Conservation (phyloP, 768 basidiomycete species). For the Rhodocollybia butyracea region DNA sequence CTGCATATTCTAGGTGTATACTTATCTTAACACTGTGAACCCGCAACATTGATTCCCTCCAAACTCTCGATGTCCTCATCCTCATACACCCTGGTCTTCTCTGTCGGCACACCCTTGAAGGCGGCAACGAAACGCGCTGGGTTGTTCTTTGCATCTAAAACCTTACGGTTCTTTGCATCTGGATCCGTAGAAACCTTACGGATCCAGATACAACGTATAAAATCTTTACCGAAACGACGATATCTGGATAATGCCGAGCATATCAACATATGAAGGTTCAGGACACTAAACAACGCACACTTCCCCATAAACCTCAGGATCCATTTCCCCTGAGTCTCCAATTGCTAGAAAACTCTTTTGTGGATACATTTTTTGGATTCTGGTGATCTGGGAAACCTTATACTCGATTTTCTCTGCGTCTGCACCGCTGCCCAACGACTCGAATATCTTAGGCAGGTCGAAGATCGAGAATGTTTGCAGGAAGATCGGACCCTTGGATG, state of each 20-base stretch:
- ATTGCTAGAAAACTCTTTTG: conserved; percentile 39
- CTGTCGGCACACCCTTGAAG: conserved; percentile 30
- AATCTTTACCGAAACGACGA: conserved; percentile 30
- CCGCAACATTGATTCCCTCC: conserved; percentile 33
- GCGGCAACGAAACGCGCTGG: conserved; percentile 32
- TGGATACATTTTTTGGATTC: conserved; percentile 38
- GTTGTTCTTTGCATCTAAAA: conserved; percentile 40
- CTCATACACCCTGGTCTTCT: conserved; percentile 29
- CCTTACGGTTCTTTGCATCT: conserved; percentile 27
- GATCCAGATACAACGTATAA: conserved; percentile 42
- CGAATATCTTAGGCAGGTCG: conserved; percentile 25
- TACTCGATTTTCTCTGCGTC: conserved; percentile 28
- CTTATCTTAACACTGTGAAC: too few species aligned
- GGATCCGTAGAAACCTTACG: too few species aligned
- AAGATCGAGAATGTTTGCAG: conserved; percentile 34
- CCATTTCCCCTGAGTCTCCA: conserved; percentile 44
- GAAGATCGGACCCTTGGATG: conserved; percentile 34
- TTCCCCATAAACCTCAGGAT: conserved; percentile 42
- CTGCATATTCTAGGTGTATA: too few species aligned
- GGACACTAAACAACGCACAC: conserved; percentile 26
- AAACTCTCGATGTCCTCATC: conserved; percentile 34
- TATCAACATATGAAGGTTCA: neutral
- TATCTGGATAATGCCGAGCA: conserved; percentile 22
- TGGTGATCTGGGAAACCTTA: conserved; percentile 35
- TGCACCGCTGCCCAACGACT: conserved; percentile 14